A percentile compares a stretch with the other conserved stretches of the same genome.
Conservation (phyloP, 78 protist genomes). For the Emiliania huxleyi region DNA sequence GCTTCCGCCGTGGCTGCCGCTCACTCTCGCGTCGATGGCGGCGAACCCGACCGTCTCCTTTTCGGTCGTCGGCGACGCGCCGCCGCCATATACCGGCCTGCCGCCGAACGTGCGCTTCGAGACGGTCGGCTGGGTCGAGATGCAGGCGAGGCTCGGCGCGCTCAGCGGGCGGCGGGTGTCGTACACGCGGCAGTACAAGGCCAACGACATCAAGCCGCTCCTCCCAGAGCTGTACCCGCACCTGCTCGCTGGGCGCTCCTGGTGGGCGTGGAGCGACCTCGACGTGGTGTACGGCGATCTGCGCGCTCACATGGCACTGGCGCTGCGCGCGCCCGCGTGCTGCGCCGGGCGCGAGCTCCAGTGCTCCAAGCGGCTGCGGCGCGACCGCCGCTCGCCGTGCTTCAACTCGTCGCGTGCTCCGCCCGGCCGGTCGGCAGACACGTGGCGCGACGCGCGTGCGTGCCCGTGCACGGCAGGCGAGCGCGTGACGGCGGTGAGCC, state of each 20-base stretch:
- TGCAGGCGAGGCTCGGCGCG: not conserved
- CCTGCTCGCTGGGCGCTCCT: not conserved
- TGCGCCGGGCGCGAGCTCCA: not conserved
- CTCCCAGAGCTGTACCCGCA: not conserved
- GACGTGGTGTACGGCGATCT: not conserved
- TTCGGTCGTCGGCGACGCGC: not conserved
- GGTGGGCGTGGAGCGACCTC: not conserved
- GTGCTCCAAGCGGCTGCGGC: not conserved
- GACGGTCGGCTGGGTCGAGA: not conserved
- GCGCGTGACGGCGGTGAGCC: not conserved
- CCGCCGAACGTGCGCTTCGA: not conserved
- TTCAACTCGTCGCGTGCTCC: not conserved
- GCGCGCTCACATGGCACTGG: not conserved
- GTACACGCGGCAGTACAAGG: not conserved
- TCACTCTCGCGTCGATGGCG: not conserved
- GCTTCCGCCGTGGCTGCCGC: conserved; percentile 5
- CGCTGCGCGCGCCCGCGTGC: not conserved
- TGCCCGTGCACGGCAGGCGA: not conserved
- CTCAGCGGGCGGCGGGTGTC: not conserved
- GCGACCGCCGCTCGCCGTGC: not conserved
- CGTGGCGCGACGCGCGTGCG: no score
- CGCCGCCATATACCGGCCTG: not conserved
- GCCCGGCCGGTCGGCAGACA: no score
- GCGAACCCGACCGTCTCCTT: not conserved
- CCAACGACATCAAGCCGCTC: conserved; percentile 2